Conservation (phyloP, 2,329 filamentous ascomycete species). For the Samsoniella hepiali region DNA sequence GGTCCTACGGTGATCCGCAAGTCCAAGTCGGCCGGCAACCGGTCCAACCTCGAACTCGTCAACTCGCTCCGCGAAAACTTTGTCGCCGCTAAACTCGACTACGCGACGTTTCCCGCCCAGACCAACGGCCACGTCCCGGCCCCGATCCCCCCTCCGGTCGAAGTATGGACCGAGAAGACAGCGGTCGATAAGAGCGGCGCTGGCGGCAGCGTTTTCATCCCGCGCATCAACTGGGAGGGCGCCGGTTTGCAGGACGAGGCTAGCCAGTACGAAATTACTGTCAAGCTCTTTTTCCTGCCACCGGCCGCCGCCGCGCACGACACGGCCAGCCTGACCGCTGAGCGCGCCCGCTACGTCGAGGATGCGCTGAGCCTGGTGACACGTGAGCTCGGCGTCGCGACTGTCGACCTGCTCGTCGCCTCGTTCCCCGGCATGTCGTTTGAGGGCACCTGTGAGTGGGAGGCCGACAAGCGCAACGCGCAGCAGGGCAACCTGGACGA, state of each 20-base stretch:
- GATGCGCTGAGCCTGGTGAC: constrained; percentile 79
- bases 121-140: constrained; percentile 28
- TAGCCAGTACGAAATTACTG: constrained; percentile 85
- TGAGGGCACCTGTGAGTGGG: constrained; percentile 85
- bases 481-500: constrained; percentile 64
- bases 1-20: constrained; percentile 82
- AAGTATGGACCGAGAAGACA: constrained; percentile 64
- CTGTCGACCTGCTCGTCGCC: constrained; percentile 83
- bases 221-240: constrained; percentile 68
- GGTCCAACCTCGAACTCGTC: constrained; percentile 90
- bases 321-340: constrained; percentile 54
- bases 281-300: constrained; percentile 91
- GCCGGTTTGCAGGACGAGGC: constrained; percentile 80
- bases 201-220: constrained; percentile 64
- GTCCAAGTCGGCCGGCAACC: constrained; percentile 58
- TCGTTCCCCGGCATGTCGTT: constrained; percentile 93
- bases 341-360: constrained; percentile 66
- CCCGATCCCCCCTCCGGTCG: constrained; percentile 32
- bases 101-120: constrained; percentile 34
- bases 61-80: constrained; percentile 86
- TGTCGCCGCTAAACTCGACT: constrained; percentile 65
- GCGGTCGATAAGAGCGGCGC: constrained; percentile 39
- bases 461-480: constrained; percentile 61
- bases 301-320: constrained; percentile 61
- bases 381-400: constrained; percentile 71